Evolutionary conservation across 345 rosid species (phyloP).

Genomic region (Balakata baccata): DNA sequence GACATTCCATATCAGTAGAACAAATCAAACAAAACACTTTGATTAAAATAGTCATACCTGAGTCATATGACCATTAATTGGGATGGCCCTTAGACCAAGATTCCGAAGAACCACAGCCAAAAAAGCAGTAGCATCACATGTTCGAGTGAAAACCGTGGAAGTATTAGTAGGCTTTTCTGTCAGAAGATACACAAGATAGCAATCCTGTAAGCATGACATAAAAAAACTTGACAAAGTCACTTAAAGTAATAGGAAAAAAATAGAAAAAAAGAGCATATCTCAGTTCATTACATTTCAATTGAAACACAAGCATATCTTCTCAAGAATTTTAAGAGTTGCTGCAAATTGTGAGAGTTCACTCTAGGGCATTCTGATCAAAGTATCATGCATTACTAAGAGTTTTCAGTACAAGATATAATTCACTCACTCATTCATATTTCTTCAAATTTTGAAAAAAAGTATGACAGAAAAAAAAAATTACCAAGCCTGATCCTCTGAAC

Average conservation of each 20-base stretch:
- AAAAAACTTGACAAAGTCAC: neutral
- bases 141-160: conserved; percentile 89
- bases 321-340: neutral
- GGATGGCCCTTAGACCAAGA: conserved; percentile 88
- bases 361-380: neutral
- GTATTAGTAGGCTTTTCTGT: conserved; percentile 69
- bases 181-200: conserved; percentile 83
- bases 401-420: neutral
- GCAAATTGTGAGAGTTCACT: neutral
- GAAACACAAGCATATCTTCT: neutral
- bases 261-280: neutral
- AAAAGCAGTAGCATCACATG: conserved; percentile 79
- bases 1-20: neutral
- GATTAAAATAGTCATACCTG: conserved; percentile 45
- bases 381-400: neutral
- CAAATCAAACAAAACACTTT: neutral
- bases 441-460: neutral
- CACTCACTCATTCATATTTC: neutral
- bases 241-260: neutral
- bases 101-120: conserved; percentile 75
- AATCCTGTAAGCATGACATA: conserved; percentile 55
- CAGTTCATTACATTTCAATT: neutral
- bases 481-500: neutral
- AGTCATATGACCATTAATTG: conserved; percentile 94
- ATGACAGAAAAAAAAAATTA: neutral